Conservation (phyloP, 495 filamentous ascomycete species). For the Aspergillus hancockii region DNA sequence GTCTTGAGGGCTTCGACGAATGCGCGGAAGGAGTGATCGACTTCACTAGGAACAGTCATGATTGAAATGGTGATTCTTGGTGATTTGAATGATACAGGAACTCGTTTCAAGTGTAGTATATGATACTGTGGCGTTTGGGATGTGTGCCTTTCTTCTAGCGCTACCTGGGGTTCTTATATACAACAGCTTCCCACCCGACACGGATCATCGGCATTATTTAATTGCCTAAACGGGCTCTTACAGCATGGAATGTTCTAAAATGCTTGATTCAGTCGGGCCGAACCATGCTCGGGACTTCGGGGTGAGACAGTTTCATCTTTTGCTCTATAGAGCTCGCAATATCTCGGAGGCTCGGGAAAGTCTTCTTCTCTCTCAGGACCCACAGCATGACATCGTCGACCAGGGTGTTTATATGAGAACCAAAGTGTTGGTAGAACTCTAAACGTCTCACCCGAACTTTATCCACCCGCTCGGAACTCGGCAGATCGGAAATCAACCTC, state of each 20-base stretch:
- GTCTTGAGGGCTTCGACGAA: conserved; percentile 34
- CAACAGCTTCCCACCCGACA: not conserved
- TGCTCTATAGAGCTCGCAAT: not conserved
- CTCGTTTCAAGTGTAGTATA: not conserved
- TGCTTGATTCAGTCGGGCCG: not conserved
- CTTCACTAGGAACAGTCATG: not conserved
- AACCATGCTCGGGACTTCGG: conserved; percentile 6
- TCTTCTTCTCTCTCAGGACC: not conserved
- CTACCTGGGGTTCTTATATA: not conserved
- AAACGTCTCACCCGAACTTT: not conserved
- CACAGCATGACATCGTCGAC: not conserved
- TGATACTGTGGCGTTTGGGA: not conserved
- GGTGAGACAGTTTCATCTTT: not conserved
- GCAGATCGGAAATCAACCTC: conserved; percentile 9
- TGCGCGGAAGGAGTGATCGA: not conserved
- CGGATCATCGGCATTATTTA: not conserved
- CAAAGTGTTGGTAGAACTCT: not conserved
- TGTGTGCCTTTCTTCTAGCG: not conserved
- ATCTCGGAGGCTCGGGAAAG: not conserved
- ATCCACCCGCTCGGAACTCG: conserved; percentile 1
- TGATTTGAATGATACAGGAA: not conserved
- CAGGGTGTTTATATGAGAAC: not conserved
- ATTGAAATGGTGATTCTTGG: not conserved
- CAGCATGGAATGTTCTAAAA: not conserved
- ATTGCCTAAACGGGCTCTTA: not conserved